Base-by-base conservation (phyloP, 176 grass and related monocot species). In the Oryza nivara region DNA sequence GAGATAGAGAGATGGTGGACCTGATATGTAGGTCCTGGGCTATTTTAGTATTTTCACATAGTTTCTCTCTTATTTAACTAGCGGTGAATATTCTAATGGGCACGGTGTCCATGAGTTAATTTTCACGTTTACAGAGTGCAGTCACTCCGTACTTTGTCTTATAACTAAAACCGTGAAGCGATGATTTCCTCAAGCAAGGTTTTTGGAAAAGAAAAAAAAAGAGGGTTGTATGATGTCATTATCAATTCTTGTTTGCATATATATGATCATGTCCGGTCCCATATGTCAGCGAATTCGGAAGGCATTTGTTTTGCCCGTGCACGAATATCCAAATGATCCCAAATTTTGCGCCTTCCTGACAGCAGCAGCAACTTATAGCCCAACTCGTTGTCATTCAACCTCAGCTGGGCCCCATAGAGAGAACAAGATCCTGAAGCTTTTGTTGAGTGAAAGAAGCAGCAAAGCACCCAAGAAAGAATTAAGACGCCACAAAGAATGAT, bases 401-500 rank as follows among this genome's bases (percentile, higher is more conserved):
- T 56, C 28, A 9, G 43, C 19, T 63, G 14, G 51, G 71, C 23
- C 64, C 78, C 78, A 34, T 47, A 48, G 3, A 28, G 63, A 82
- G 26, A 87, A 47, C 48, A 26, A 82, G 82, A 70, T 65, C 49
- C 61, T 76, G 0, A 76, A 67, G 63, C 72, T 46, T 54, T 38
- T 56, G 22, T 38, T 35, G 71, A 68, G 43, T 7, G 19, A n/a
- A 65, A 66, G 28, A 46, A 74, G 26, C 32, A n/a, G 56, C 68
- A 12, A 12, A 54, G 77, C 78, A 73, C 80, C 44, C 12, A 66
- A 56, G 51, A 56, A 6, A 56, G 17, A 13, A 6, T 38, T 38
- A 56, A 80, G n/a, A 67, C 32, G 11, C 77, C 49, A 69, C 30
- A 63, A 38, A 58, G 82, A 65, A 85, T 66, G 82, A 81, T 81